These are phyloP conservation scores for Sarocladium brachiariae DNA, from an alignment of 2,329 filamentous ascomycete species.

Conservation along the genomic window DNA sequence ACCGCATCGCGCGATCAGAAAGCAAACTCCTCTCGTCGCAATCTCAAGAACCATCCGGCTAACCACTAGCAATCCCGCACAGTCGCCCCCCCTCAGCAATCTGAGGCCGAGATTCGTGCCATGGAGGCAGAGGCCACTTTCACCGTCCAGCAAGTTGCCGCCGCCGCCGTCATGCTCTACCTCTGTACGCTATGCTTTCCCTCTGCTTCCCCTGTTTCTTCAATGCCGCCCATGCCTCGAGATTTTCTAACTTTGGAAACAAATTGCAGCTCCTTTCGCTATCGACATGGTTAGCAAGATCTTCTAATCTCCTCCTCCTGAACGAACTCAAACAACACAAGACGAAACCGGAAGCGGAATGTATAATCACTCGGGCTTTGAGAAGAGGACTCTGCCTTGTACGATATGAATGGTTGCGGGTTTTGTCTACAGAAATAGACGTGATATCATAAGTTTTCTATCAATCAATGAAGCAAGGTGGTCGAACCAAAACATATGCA, in stretches of 20 bases:
- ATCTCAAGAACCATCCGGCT: too few species aligned
- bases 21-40: too few species aligned
- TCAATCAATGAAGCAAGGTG: too few species aligned
- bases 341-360: background rate
- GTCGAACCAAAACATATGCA: too few species aligned
- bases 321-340: background rate
- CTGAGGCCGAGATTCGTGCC: constrained; percentile 61
- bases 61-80: constrained; percentile 9
- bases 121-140: constrained; percentile 61
- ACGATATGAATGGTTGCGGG: background rate
- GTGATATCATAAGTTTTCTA: background rate
- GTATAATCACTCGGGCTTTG: background rate
- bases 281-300: constrained; percentile 44
- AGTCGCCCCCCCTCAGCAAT: constrained; percentile 64
- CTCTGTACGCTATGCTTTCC: constrained; percentile 52
- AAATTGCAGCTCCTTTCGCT: constrained; percentile 46
- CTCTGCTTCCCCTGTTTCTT: background rate
- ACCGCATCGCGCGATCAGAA: too few species aligned
- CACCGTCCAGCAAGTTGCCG: constrained; percentile 61
- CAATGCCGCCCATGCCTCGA: background rate
- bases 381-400: background rate
- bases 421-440: background rate
- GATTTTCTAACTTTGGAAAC: background rate
- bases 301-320: constrained; percentile 26
- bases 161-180: constrained; percentile 63